Base-by-base conservation (phyloP, 2,329 filamentous ascomycete genomes). In the Parafenestella ontariensis region DNA sequence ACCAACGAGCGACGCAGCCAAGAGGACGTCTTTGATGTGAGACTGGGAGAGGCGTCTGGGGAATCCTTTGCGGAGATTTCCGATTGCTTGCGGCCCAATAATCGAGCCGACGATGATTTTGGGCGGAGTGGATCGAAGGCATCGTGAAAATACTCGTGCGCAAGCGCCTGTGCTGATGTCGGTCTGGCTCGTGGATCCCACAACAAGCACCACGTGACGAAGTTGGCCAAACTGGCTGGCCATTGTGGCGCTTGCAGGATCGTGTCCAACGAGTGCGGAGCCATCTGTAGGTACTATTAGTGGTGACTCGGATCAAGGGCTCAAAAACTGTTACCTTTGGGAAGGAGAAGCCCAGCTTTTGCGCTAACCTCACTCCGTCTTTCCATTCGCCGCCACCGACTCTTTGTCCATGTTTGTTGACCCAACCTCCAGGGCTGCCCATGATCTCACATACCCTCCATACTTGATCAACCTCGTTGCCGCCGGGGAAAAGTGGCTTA, bases 381-480 rank as follows among this genome's bases (percentile, higher is more conserved):
- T 92, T 92, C 95, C 95, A 99, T 66, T 99, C 95, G 69, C 95
- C 95, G 71, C 95, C 95, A 50, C 95, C 95, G 24, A 99, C 91
- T 62, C 89, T 90, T 23, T 83, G 82, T 21, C 93, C 93, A 5
- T 90, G 83, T 78, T 97, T 97, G 82, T 91, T 96, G 75, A 96
- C 95, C 95, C 95, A 99, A 78, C 94, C 94, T 40, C 95, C 95
- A 2, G 95, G 95, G 79, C 94, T 98, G 45, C 95, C 95, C 95
- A 99, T 99, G 54, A 99, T 96, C 76, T 99, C 95, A 73, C 95
- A 99, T 0, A 99, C 91, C 65, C 95, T 89, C 95, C 95, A 99
- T 1, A 99, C 95, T 76, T 99, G 95, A 68, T 99, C 95, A 1
- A 99, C 95, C 79, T 99, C 95, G 73, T 99, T 99, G 71, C 92